Evolutionary conservation across 495 filamentous ascomycete species (phyloP).

Genomic region (Hyaloscypha finlandica): DNA sequence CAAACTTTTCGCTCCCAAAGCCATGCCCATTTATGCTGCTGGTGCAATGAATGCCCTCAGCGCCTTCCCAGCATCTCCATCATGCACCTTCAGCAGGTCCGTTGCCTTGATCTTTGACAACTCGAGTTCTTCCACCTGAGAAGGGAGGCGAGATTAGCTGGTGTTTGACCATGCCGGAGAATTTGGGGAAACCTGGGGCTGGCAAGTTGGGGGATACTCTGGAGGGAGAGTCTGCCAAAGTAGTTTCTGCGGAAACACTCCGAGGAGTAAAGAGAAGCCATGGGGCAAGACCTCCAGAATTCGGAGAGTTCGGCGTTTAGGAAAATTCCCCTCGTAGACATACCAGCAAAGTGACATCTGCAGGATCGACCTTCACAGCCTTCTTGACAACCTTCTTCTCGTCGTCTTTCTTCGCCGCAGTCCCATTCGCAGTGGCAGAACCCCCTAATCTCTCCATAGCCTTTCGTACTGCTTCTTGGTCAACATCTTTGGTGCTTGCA

Average conservation of each 20-base stretch:
- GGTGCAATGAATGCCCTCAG: conserved; percentile 56
- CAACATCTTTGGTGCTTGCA: conserved; percentile 56
- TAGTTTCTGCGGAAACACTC: neutral
- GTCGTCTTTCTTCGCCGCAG: conserved; percentile 35
- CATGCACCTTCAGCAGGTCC: conserved; percentile 76
- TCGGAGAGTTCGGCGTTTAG: too few relatives aligned
- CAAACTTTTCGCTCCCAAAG: neutral
- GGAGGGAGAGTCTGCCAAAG: neutral
- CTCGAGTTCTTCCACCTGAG: conserved; percentile 78
- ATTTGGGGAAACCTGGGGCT: neutral
- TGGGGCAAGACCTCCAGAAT: too few relatives aligned
- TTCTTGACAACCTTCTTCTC: conserved; percentile 52
- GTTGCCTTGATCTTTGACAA: conserved; percentile 79
- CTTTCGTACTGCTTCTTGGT: conserved; percentile 80
- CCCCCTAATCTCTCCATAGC: conserved; percentile 73
- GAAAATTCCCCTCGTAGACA: conserved; percentile 26
- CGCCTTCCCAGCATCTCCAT: conserved; percentile 73
- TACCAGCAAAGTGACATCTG: conserved; percentile 68
- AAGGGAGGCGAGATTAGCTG: conserved; percentile 17
- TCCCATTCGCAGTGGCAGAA: conserved; percentile 36
- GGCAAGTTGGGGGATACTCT: neutral
- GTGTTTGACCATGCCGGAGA: neutral
- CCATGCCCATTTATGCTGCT: conserved; percentile 14
- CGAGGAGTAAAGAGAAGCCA: too few relatives aligned
- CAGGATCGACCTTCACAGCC: conserved; percentile 64